phyloP scores from a whole-genome alignment of 306 rosid genomes.

The Gleditsia sinensis region DNA sequence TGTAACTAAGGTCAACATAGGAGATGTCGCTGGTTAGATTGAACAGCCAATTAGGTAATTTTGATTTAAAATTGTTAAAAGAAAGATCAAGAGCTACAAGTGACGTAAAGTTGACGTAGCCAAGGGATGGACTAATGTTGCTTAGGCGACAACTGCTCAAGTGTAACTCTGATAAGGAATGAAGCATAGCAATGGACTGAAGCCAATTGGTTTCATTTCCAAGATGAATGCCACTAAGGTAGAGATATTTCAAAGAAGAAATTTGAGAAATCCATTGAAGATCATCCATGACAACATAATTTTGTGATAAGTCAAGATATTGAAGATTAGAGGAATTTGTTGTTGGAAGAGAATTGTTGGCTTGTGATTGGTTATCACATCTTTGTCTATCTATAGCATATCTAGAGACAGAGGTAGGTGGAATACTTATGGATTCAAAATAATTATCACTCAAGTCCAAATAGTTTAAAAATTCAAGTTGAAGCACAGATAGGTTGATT shows the following conservation, averaged over 20 bases:
- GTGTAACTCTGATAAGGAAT: neutral
- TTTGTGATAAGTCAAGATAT: neutral
- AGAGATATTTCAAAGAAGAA: conserved; percentile 19
- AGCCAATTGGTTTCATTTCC: conserved; percentile 2
- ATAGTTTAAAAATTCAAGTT: no score
- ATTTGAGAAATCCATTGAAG: neutral
- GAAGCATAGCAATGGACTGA: conserved; percentile 14
- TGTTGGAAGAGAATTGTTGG: neutral
- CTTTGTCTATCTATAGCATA: no score
- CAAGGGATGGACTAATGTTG: conserved; percentile 8
- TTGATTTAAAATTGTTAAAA: neutral
- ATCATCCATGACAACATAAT: neutral
- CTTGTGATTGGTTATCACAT: no score
- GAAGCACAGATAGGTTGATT: no score
- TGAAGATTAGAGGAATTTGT: neutral
- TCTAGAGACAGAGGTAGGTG: no score
- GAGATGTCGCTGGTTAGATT: neutral
- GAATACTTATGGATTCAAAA: no score
- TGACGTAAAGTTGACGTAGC: conserved; percentile 30
- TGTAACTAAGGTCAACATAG: neutral
- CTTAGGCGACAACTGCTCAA: neutral
- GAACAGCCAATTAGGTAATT: neutral
- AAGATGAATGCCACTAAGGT: conserved; percentile 3
- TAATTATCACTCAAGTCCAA: no score
- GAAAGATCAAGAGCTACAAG: conserved; percentile 31